Conservation (phyloP, 371 early-diverging fungal species). For the Syncephalastrum contaminatum region DNA sequence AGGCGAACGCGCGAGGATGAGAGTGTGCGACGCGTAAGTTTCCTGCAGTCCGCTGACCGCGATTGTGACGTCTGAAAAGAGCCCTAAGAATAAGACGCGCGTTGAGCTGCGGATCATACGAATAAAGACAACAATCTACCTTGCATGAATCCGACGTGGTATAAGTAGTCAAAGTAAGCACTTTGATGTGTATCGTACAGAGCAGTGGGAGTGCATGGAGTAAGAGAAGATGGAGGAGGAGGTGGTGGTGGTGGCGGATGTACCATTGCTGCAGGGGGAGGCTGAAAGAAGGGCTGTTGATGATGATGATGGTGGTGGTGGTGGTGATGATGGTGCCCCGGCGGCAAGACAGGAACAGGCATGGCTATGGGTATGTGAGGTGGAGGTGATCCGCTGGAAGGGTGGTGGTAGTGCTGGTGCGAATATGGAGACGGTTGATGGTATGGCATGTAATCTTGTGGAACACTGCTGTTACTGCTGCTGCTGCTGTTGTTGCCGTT, state of each 20-base stretch:
- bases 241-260: constrained; percentile 1
- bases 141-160: constrained; percentile 27
- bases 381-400: constrained; percentile 5
- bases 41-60: constrained; percentile 34
- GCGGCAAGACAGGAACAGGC: constrained; percentile 17
- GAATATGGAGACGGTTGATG: constrained; percentile 1
- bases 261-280: background rate
- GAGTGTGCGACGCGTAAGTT: constrained; percentile 25
- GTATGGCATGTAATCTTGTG: background rate
- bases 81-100: constrained; percentile 14
- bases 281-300: constrained; percentile 16
- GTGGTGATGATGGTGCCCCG: constrained; percentile 4
- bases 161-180: constrained; percentile 22
- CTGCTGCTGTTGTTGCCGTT: constrained; percentile 3
- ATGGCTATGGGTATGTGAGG: constrained; percentile 16
- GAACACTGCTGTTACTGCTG: background rate
- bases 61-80: constrained; percentile 36
- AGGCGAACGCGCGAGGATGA: constrained; percentile 39
- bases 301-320: constrained; percentile 12
- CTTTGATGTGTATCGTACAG: constrained; percentile 4
- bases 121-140: constrained; percentile 3
- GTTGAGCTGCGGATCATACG: background rate
- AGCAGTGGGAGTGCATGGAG: constrained; percentile 5
- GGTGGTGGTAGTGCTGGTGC: background rate
- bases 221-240: constrained; percentile 5